Base-by-base conservation (phyloP, 805 yeast genomes). In the Candida berthetii region DNA sequence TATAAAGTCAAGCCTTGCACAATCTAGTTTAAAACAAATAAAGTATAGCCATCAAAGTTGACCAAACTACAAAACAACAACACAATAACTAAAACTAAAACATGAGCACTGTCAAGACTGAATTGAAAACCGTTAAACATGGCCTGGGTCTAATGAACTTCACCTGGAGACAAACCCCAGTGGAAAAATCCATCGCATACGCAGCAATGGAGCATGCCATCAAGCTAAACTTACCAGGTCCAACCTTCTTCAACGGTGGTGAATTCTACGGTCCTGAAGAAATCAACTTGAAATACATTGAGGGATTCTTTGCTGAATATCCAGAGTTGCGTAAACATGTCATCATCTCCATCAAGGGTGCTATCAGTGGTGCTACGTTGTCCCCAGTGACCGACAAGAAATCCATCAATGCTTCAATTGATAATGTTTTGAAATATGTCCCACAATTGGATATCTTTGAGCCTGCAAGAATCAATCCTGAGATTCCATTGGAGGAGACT, bases 121-220 rank as follows among this genome's bases (percentile, higher is more conserved):
- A 27, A 27, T 13, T 27, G 8, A 8, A 27, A 27, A 11, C 29
- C 4, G 29, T 27, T 8, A 27, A 27, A 13, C 22, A 37, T 42
- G 96, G 96, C 35, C 78, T 74, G 49, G 96, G 96, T 36, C 71
- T 87, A 47, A 86, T 89, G 96, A 76, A 83, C 42, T 69, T 85
- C 58, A 85, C 96, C 1, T 78, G 85, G 86, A 69, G 72, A 32
- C 74, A 81, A 0, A 57, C 52, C 0, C 87, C 86, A 28, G 60
- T 73, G 28, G 72, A 82, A 7, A 58, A 69, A 39, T 78, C 72
- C 16, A 65, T 69, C 40, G 79, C 85, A 3, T 66, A 78, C 44
- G 74, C 64, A 10, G 62, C 76, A 3, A 65, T 88, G 57, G 69
- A 76, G 42, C 63, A 67, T 29, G 81, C 83, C 22, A 57, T 77